Base-by-base conservation (phyloP, 768 basidiomycete species). In the Macrolepiota fuliginosa region DNA sequence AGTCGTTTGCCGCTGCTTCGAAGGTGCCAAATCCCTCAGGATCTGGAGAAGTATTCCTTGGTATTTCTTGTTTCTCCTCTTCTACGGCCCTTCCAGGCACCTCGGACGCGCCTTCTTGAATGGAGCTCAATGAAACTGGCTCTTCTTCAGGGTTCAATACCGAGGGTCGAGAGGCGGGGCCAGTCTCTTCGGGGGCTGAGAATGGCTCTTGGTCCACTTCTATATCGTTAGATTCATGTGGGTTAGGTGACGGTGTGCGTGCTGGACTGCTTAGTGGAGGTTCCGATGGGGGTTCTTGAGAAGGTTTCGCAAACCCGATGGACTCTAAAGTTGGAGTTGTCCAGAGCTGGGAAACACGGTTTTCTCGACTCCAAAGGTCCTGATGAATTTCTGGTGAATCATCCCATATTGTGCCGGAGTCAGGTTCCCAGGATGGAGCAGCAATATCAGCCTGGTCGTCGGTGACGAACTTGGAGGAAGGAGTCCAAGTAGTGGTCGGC, bases 11-110 rank as follows among this genome's bases (percentile, higher is more conserved):
- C 27, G 64, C 69, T 37, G 52, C 69, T n/a, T 74, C 71, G 63
- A 89, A 89, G 2, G 82, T 79, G 17, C 86, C 83, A 66, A 86
- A 86, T 2, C 72, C 77, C 68, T 86, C 86, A n/a, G 79, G 77
- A 65, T 80, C 86, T 49, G 70, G 74, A 24, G 71, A 71, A 24
- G 65, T 61, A 9, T 49, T 53, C 15, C 27, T 49, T 13, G 36
- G 25, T 36, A 12, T 32, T 25, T 32, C 46, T 25, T 24, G 11
- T 27, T 22, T 22, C 11, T 49, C 47, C 24, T 24, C 22, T 47
- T n/a, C 22, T 11, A 12, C 13, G 9, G n/a, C 35, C 22, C 37
- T 32, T 35, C 32, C 15, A 32, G 35, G 42, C n/a, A 6, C 17
- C 17, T 29, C n/a, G 1, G 4, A 49, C 12, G 29, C 29, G 13